Conservation (phyloP, 139 green algal genomes). For the Penium margaritaceum region DNA sequence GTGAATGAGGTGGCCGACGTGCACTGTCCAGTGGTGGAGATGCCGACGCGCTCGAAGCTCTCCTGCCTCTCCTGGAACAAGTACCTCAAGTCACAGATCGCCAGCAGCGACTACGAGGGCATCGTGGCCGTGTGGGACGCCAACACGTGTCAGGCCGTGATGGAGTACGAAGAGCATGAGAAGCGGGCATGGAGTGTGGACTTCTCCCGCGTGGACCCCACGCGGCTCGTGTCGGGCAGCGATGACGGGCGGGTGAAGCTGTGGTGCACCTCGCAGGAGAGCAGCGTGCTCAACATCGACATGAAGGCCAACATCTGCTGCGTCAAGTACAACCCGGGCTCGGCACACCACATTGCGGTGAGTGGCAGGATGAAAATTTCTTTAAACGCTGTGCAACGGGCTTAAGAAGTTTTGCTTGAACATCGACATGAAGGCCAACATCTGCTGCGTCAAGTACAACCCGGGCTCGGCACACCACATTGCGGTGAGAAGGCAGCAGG, state of each 20-base stretch:
- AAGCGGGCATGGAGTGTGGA: conserved; percentile 83
- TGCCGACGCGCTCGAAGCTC: conserved; percentile 65
- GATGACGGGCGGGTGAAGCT: conserved; percentile 83
- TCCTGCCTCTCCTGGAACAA: conserved; percentile 72
- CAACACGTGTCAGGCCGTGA: conserved; percentile 36
- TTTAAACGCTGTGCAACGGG: no score
- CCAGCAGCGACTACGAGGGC: conserved; percentile 76
- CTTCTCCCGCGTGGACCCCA: conserved; percentile 55
- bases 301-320: conserved; percentile 81
- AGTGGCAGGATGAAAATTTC: no score
- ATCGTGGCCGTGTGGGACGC: conserved; percentile 66
- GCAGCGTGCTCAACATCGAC: conserved; percentile 55
- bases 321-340: conserved; percentile 65
- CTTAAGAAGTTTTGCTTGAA: no score
- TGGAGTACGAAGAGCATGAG: conserved; percentile 74
- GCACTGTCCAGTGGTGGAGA: conserved; percentile 54
- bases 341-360: conserved; percentile 58
- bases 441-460: conserved; percentile 81
- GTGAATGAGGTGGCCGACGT: conserved; percentile 45
- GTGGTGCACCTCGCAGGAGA: conserved; percentile 55
- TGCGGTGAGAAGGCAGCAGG: no score
- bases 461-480: conserved; percentile 62
- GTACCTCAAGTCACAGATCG: conserved; percentile 61
- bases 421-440: conserved; percentile 74
- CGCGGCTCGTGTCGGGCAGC: conserved; percentile 65